phyloP scores from a whole-genome alignment of 768 basidiomycete genomes.

The Auricularia cornea region DNA sequence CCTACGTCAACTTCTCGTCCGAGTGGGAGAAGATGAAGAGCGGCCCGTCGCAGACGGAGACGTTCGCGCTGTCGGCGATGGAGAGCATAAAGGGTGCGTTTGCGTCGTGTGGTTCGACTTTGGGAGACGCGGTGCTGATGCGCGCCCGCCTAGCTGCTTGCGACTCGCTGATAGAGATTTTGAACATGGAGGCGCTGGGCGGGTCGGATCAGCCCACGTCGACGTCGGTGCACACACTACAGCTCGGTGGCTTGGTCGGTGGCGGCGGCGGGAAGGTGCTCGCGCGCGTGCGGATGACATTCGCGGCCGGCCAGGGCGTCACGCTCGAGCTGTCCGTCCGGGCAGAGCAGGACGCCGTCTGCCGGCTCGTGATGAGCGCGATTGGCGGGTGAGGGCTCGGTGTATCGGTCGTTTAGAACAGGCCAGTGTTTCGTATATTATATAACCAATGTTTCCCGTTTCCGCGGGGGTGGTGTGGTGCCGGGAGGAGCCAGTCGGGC shows the following conservation, averaged over 20 bases:
- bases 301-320: conserved; percentile 79
- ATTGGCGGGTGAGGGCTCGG: conserved; percentile 52
- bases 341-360: conserved; percentile 83
- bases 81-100: conserved; percentile 85
- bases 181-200: conserved; percentile 94
- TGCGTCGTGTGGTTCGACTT: conserved; percentile 29
- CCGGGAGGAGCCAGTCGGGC: no score
- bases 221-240: conserved; percentile 85
- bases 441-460: neutral
- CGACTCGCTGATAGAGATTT: conserved; percentile 90
- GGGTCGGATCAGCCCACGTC: conserved; percentile 79
- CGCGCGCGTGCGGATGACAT: conserved; percentile 93
- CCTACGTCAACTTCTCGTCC: conserved; percentile 79
- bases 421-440: neutral
- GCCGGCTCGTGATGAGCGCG: conserved; percentile 81
- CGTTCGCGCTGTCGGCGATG: conserved; percentile 86
- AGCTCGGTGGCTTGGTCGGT: conserved; percentile 80
- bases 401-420: neutral
- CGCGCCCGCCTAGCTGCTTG: conserved; percentile 62
- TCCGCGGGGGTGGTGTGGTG: no score
- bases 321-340: conserved; percentile 87
- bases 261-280: conserved; percentile 97
- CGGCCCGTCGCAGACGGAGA: conserved; percentile 77
- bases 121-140: conserved; percentile 3
- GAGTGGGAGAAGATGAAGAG: conserved; percentile 92